These are phyloP conservation scores for Metschnikowia kofuensis DNA, from an alignment of 805 yeast species.

Conservation along the genomic window DNA sequence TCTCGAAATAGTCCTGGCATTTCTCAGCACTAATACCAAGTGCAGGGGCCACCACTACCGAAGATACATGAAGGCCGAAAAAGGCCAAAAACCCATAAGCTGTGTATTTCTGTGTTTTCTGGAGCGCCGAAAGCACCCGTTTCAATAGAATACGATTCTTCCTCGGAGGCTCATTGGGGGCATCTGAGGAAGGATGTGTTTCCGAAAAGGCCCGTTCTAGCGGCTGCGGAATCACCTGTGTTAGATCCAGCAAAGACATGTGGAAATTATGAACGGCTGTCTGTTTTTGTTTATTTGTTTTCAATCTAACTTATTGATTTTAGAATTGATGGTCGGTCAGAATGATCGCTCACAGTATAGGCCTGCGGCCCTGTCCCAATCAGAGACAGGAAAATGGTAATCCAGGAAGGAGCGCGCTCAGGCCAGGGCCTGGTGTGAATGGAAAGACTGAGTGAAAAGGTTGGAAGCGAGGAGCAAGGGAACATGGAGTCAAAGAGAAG, in stretches of 20 bases:
- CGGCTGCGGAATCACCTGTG: conserved; percentile 15
- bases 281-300: background rate
- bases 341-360: background rate
- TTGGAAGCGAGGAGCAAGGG: no score
- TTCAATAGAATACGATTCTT: conserved; percentile 5
- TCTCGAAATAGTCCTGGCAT: conserved; percentile 54
- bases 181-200: no score
- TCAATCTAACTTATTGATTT: background rate
- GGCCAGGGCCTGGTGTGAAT: background rate
- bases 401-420: background rate
- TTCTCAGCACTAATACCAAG: conserved; percentile 35
- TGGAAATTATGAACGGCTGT: no score
- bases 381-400: background rate
- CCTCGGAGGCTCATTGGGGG: conserved; percentile 1
- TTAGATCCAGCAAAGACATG: conserved; percentile 13
- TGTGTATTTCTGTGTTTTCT: conserved; percentile 53
- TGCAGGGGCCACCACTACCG: conserved; percentile 55
- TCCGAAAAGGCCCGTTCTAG: conserved; percentile 8
- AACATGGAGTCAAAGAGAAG: no score
- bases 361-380: background rate
- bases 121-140: conserved; percentile 12
- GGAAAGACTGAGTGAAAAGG: background rate
- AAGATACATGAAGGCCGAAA: conserved; percentile 52
- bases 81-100: conserved; percentile 57
- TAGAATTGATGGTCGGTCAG: background rate